A percentile compares a stretch with the other conserved stretches of the same genome.
These are phyloP conservation scores for Craspedostauros australis DNA, from an alignment of 108 stramenopile species.

Conservation along the genomic window DNA sequence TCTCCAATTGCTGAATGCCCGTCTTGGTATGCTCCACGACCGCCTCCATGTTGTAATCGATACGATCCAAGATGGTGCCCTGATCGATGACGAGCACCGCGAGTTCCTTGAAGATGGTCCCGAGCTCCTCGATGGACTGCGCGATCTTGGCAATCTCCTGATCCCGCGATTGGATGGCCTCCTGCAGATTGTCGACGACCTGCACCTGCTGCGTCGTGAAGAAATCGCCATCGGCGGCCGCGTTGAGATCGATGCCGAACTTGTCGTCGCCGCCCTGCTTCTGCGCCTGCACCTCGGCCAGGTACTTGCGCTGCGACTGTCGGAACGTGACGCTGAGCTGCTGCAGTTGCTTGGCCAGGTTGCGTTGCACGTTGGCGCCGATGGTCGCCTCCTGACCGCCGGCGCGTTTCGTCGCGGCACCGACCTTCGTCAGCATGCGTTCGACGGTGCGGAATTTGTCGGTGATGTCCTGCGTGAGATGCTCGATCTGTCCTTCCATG, in stretches of 20 bases:
- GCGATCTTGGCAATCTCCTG: slow-evolving; percentile 94
- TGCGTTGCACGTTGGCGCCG: slow-evolving; percentile 84
- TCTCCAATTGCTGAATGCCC: slow-evolving; percentile 94
- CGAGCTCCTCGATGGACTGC: slow-evolving; percentile 94
- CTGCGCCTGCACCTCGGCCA: slow-evolving; percentile 86
- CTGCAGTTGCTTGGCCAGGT: slow-evolving; percentile 93
- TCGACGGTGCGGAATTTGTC: slow-evolving; percentile 88
- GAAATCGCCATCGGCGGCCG: slow-evolving; percentile 44
- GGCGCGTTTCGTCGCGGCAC: slow-evolving; percentile 63
- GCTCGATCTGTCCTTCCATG: slow-evolving; percentile 87
- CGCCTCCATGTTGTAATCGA: slow-evolving; percentile 99
- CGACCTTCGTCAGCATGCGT: slow-evolving; percentile 66
- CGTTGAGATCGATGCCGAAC: slow-evolving; percentile 69
- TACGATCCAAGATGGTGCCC: slow-evolving; percentile 99
- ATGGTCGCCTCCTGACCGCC: slow-evolving; percentile 83
- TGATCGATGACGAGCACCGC: slow-evolving; percentile 99
- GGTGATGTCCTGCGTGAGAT: slow-evolving; percentile 78
- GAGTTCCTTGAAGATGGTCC: slow-evolving; percentile 97
- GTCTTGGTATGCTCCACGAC: slow-evolving; percentile 97
- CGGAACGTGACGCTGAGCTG: slow-evolving; percentile 86
- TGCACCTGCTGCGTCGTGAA: slow-evolving; percentile 71
- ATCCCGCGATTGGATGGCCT: slow-evolving; percentile 79
- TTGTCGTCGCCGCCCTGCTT: slow-evolving; percentile 71
- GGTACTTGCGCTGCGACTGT: slow-evolving; percentile 90
- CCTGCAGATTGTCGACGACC: slow-evolving; percentile 80